phyloP scores from a whole-genome alignment of 805 yeast genomes.

The Spathaspora girioi region DNA sequence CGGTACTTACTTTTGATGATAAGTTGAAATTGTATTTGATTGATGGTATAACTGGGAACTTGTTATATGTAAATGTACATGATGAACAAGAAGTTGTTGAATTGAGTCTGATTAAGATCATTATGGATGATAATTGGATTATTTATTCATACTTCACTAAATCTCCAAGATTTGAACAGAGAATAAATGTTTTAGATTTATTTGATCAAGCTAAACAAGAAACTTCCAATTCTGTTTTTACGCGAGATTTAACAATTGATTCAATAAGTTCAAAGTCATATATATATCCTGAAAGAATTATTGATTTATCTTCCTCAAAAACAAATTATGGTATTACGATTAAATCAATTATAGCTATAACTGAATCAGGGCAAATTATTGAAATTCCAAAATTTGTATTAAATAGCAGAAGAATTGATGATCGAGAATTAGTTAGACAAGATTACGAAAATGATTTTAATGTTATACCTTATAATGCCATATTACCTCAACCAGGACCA shows the following conservation, averaged over 20 bases:
- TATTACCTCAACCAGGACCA: slow-evolving; percentile 41
- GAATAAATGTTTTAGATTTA: slow-evolving; percentile 70
- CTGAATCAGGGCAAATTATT: slow-evolving; percentile 59
- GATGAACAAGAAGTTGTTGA: slow-evolving; percentile 37
- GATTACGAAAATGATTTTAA: slow-evolving; percentile 57
- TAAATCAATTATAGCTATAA: slow-evolving; percentile 58
- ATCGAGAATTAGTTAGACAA: slow-evolving; percentile 44
- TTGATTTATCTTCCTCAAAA: slow-evolving; percentile 42
- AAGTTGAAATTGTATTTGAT: slow-evolving; percentile 49
- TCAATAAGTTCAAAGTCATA: slow-evolving; percentile 51
- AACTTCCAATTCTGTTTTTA: slow-evolving; percentile 25
- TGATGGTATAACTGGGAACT: slow-evolving; percentile 68
- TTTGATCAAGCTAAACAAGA: slow-evolving; percentile 48
- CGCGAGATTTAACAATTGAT: slow-evolving; percentile 39
- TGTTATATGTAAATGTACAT: slow-evolving; percentile 44
- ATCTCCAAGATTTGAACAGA: slow-evolving; percentile 46
- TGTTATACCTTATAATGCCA: slow-evolving; percentile 62
- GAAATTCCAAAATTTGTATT: slow-evolving; percentile 68
- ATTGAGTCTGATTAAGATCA: slow-evolving; percentile 42
- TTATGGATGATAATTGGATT: slow-evolving; percentile 82
- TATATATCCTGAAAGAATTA: slow-evolving; percentile 57
- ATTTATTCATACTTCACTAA: slow-evolving; percentile 60
- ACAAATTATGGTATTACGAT: slow-evolving; percentile 29
- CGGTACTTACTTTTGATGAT: slow-evolving; percentile 38
- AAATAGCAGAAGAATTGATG: slow-evolving; percentile 66